Base-by-base conservation (phyloP, 306 rosid species). In the Ceratonia siliqua region DNA sequence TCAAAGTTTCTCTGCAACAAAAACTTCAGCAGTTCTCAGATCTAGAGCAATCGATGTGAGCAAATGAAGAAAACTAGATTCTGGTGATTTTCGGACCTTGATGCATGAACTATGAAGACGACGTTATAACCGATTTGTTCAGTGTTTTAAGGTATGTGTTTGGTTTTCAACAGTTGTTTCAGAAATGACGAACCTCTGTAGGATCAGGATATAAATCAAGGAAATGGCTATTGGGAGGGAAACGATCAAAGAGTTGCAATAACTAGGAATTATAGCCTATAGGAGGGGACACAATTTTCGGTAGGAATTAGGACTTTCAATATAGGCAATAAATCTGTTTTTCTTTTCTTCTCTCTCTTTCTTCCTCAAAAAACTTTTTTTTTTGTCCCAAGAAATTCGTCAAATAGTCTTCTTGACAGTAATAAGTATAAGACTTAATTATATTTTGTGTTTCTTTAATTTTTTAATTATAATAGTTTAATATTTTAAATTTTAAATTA, bases 41-140 rank as follows among this genome's bases (percentile, higher is more conserved):
- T 86, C 85, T 33, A 14, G 5, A 10, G 42, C 43, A 53, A 72
- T 46, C 33, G 22, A 52, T 18, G 69, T 6, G 68, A 5, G 15
- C 30, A 39, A 10, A 62, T 10, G 30, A 46, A 68, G 1, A 13
- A 30, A 20, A 15, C 9, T 42, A 69, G 8, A 45, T n/a, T 24
- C 67, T 48, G 57, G 33, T 55, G 55, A 49, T 9, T 45, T 27
- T 1, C 43, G 64, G 69, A 64, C 1, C 42, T 52, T 52, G 61
- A 65, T 33, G 45, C 32, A 70, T 15, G 70, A 68, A 58, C 38
- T 49, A 32, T 36, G 84, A 80, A 72, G 69, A 62, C 11, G 71
- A 78, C 80, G 82, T 84, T 68, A 46, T 32, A 76, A 83, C 79
- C 49, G 68, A 66, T 66, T 64, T 49, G n/a, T 24, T 32, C 21